Conservation (phyloP, 148 eudicot genomes). For the Silene latifolia region DNA sequence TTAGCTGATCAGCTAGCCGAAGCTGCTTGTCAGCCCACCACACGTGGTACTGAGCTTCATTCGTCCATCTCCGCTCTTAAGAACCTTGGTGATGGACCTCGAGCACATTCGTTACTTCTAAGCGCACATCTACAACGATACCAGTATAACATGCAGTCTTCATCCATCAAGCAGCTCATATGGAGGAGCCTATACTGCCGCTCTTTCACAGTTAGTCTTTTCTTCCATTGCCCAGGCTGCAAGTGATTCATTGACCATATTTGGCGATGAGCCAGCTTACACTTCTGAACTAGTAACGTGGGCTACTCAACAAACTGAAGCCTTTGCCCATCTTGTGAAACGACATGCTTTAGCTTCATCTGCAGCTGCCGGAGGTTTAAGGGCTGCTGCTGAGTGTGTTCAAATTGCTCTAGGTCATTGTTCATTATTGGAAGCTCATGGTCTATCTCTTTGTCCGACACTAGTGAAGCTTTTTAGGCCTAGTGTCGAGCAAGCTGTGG, state of each 20-base stretch:
- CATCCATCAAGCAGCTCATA: slow-evolving; percentile 97
- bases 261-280: slow-evolving; percentile 81
- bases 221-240: slow-evolving; percentile 92
- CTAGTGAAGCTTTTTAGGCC: slow-evolving; percentile 82
- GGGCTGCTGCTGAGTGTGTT: slow-evolving; percentile 99
- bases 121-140: slow-evolving; percentile 85
- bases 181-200: slow-evolving; percentile 99
- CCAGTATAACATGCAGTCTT: slow-evolving; percentile 84
- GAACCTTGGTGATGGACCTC: slow-evolving; percentile 91
- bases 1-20: slow-evolving; percentile 96
- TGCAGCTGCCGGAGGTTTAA: slow-evolving; percentile 95
- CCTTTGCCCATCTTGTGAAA: slow-evolving; percentile 81
- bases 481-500: slow-evolving; percentile 90
- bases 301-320: slow-evolving; percentile 91
- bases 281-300: slow-evolving; percentile 93
- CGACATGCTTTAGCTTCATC: slow-evolving; percentile 96
- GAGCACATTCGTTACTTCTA: slow-evolving; percentile 84
- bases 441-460: slow-evolving; percentile 87
- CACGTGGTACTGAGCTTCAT: slow-evolving; percentile 94
- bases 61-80: slow-evolving; percentile 81
- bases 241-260: slow-evolving; percentile 73
- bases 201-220: slow-evolving; percentile 90
- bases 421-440: slow-evolving; percentile 79
- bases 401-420: slow-evolving; percentile 98
- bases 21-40: slow-evolving; percentile 92